Evolutionary conservation across 2,329 filamentous ascomycete species (phyloP).

Genomic region (Macrophomina phaseolina): DNA sequence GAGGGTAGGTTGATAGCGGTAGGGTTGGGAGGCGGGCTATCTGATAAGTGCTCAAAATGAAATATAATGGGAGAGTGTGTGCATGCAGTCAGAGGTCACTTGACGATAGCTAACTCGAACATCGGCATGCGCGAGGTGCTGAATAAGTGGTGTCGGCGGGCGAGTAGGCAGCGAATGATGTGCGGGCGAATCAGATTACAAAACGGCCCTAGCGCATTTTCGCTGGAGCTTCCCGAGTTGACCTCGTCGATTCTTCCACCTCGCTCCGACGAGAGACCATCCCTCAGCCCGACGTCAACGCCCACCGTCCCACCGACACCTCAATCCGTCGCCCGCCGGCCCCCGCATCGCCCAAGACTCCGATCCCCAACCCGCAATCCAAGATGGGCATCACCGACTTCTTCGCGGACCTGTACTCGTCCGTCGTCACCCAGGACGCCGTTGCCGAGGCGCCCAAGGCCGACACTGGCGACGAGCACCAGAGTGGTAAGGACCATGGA

Average conservation of each 20-base stretch:
- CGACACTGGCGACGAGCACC: conserved; percentile 33
- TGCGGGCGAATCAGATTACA: conserved; percentile 27
- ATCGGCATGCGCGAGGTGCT: background rate
- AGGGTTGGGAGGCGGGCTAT: background rate
- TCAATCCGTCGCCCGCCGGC: background rate
- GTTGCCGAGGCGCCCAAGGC: conserved; percentile 54
- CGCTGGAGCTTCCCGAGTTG: conserved; percentile 14
- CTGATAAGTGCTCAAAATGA: no score
- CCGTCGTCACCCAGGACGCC: conserved; percentile 59
- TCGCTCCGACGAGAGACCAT: conserved; percentile 18
- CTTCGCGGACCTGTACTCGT: conserved; percentile 69
- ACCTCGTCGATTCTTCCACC: conserved; percentile 28
- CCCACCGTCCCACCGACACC: background rate
- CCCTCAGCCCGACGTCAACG: conserved; percentile 24
- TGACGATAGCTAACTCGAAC: background rate
- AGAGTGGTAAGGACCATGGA: conserved; percentile 45
- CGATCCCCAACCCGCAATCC: conserved; percentile 12
- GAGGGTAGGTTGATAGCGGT: background rate
- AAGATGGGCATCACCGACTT: conserved; percentile 68
- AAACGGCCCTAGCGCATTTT: conserved; percentile 25
- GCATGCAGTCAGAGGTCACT: background rate
- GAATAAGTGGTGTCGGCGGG: background rate
- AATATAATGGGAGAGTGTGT: background rate
- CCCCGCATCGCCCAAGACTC: background rate
- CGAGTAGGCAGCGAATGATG: conserved; percentile 19